phyloP scores from a whole-genome alignment of 345 rosid species.

The Gossypioides kirkii region DNA sequence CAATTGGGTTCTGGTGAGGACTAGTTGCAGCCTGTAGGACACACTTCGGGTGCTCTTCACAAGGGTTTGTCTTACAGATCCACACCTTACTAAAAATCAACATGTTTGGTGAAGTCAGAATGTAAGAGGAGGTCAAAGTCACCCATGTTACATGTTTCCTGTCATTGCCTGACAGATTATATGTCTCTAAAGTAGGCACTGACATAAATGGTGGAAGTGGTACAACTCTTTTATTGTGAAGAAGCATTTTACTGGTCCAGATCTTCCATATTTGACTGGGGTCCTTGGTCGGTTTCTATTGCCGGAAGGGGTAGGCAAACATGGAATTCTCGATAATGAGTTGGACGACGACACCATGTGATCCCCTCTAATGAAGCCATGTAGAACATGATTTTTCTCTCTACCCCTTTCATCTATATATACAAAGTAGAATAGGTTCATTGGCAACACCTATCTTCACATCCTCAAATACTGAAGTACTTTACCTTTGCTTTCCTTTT shows the following conservation, averaged over 20 bases:
- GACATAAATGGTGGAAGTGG: background rate
- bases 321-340: background rate
- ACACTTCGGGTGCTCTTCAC: background rate
- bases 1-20: background rate
- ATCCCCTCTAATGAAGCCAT: background rate
- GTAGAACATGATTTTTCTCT: background rate
- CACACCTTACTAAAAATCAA: too few species aligned
- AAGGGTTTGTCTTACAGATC: constrained; percentile 4
- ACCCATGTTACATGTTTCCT: constrained; percentile 4
- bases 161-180: background rate
- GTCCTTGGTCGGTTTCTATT: background rate
- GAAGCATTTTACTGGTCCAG: background rate
- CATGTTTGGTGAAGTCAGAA: too few species aligned
- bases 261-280: background rate
- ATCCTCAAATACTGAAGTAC: background rate
- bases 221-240: background rate
- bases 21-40: background rate
- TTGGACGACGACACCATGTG: background rate
- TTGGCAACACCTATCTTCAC: background rate
- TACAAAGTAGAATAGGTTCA: background rate
- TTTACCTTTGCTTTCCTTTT: background rate
- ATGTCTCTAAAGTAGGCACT: background rate
- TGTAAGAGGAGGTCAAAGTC: background rate
- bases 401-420: background rate
- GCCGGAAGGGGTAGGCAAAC: background rate